phyloP scores from a whole-genome alignment of 805 yeast genomes.

The Wickerhamomyces chambardii region DNA sequence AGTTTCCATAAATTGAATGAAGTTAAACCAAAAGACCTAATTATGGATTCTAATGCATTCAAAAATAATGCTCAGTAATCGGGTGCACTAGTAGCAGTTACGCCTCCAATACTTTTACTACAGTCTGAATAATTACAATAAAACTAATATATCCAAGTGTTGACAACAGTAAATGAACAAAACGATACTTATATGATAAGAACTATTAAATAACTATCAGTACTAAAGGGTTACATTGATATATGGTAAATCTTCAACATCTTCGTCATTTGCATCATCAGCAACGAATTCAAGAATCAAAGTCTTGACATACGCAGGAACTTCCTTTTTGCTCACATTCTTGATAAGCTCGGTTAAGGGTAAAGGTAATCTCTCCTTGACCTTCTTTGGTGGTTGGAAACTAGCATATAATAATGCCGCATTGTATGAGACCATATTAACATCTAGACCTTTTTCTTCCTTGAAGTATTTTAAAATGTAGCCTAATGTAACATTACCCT shows the following conservation, averaged over 20 bases:
- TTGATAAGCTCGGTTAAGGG: conserved; percentile 71
- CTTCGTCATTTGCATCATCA: conserved; percentile 89
- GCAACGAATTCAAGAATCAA: conserved; percentile 86
- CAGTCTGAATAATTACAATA: too few relatives aligned
- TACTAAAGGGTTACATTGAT: conserved; percentile 50
- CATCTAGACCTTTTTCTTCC: conserved; percentile 74
- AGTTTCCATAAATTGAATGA: neutral
- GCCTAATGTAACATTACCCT: conserved; percentile 69
- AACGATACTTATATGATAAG: neutral
- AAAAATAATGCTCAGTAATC: too few relatives aligned
- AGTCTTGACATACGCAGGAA: conserved; percentile 65
- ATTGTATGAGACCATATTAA: conserved; percentile 88
- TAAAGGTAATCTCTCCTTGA: conserved; percentile 65
- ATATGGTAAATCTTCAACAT: conserved; percentile 83
- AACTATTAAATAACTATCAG: too few relatives aligned
- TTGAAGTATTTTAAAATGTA: conserved; percentile 70
- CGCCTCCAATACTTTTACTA: too few relatives aligned
- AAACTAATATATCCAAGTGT: too few relatives aligned
- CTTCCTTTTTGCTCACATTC: conserved; percentile 75
- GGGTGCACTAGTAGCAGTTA: too few relatives aligned
- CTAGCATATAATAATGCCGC: conserved; percentile 87
- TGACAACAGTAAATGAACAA: too few relatives aligned
- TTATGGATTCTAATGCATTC: too few relatives aligned
- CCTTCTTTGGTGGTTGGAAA: conserved; percentile 87
- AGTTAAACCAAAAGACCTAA: too few relatives aligned